Evolutionary conservation across 768 basidiomycete genomes (phyloP).

Genomic region (Paxillus ammoniavirescens): DNA sequence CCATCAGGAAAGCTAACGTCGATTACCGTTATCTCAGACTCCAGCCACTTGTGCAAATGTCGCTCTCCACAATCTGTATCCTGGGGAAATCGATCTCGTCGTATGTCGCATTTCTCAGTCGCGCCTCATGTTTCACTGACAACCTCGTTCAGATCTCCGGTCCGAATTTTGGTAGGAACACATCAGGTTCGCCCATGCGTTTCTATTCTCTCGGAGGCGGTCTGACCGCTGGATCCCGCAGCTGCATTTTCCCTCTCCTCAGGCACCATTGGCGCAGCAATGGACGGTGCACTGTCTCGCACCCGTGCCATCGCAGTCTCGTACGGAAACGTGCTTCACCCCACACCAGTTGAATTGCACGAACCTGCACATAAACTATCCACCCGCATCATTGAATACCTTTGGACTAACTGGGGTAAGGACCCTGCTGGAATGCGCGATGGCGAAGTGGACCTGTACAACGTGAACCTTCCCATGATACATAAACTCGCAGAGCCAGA

Average conservation of each 20-base stretch:
- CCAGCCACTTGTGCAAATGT: conserved; percentile 93
- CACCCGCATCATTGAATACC: conserved; percentile 61
- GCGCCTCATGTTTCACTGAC: not conserved
- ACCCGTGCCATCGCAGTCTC: conserved; percentile 83
- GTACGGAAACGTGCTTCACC: conserved; percentile 76
- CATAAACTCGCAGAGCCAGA: conserved; percentile 56
- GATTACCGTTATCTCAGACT: conserved; percentile 45
- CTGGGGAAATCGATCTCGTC: conserved; percentile 85
- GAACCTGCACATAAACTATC: conserved; percentile 75
- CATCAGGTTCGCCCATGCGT: conserved; percentile 53
- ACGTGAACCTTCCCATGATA: conserved; percentile 84
- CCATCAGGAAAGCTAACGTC: conserved; percentile 5
- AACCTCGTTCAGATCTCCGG: conserved; percentile 63
- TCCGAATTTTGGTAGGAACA: conserved; percentile 84
- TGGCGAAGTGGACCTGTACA: conserved; percentile 80
- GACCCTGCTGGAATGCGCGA: conserved; percentile 57
- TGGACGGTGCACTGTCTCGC: conserved; percentile 72
- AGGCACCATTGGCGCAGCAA: conserved; percentile 89
- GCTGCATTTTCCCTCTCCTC: conserved; percentile 89
- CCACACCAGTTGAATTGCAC: conserved; percentile 56
- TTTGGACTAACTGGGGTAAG: conserved; percentile 85
- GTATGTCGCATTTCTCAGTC: conserved; percentile 39
- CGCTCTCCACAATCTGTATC: conserved; percentile 85
- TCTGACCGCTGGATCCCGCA: conserved; percentile 23
- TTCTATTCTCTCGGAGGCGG: not conserved